A percentile compares a stretch with the other conserved stretches of the same genome.
Evolutionary conservation across 257 asterid genomes (phyloP).

Genomic region (Solanum verrucosum): DNA sequence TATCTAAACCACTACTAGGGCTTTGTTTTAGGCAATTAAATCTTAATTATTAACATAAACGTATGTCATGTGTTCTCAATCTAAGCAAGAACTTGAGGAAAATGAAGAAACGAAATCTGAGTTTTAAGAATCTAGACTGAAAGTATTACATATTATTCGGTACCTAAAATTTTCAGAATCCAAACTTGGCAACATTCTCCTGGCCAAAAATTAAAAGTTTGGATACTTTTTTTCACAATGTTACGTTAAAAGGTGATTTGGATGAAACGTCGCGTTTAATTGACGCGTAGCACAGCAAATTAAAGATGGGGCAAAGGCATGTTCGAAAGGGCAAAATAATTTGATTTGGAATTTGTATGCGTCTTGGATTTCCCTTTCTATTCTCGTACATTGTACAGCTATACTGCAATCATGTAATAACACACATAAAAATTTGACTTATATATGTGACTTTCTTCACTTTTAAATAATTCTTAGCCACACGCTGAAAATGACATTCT

Average conservation of each 20-base stretch:
- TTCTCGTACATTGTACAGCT: slow-evolving; percentile 23
- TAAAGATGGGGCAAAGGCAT: background rate
- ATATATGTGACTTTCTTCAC: background rate
- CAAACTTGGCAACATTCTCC: background rate
- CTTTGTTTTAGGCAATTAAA: background rate
- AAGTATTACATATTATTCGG: background rate
- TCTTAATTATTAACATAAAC: too few species aligned
- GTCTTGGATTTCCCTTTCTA: slow-evolving; percentile 1
- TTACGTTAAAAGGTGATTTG: background rate
- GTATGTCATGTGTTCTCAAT: background rate
- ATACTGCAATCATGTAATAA: background rate
- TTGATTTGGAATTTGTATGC: background rate
- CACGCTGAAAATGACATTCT: slow-evolving; percentile 9
- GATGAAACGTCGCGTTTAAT: background rate
- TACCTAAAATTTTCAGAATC: background rate
- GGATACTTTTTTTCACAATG: background rate
- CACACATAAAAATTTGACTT: slow-evolving; percentile 8
- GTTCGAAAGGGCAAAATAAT: background rate
- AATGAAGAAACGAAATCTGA: too few species aligned
- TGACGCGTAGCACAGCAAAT: background rate
- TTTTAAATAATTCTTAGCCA: slow-evolving; percentile 1
- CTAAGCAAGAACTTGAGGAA: background rate
- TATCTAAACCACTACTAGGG: background rate
- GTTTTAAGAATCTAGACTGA: background rate
- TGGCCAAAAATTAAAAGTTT: background rate